Percentiles rank a stretch among this genome's conserved stretches.
phyloP scores from a whole-genome alignment of 1,284 basidiomycete genomes.

The Pholiota adiposa region DNA sequence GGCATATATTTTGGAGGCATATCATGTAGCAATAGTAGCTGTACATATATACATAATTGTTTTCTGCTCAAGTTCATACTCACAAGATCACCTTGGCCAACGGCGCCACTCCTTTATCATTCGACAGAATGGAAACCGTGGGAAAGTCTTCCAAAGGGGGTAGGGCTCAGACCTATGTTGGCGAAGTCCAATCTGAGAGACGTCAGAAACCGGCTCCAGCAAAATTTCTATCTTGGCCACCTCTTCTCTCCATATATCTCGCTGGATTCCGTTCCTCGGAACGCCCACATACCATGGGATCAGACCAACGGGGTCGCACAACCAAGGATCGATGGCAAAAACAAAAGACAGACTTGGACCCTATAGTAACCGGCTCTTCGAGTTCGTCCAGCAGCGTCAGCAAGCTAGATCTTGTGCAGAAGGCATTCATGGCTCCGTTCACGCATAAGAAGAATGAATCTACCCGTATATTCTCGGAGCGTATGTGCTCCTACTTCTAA shows the following conservation, averaged over 20 bases:
- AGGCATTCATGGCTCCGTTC: slow-evolving; percentile 70
- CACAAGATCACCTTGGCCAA: no score
- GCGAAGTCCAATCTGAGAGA: slow-evolving; percentile 19
- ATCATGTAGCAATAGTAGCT: slow-evolving; percentile 4
- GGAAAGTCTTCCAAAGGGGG: slow-evolving; percentile 23
- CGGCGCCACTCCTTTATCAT: no score
- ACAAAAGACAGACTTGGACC: slow-evolving; percentile 39
- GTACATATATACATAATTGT: slow-evolving; percentile 1
- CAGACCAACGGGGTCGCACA: slow-evolving; percentile 25
- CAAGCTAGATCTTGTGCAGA: slow-evolving; percentile 66
- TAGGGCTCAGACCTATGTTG: slow-evolving; percentile 18
- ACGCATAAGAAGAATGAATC: slow-evolving; percentile 69
- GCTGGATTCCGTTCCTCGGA: slow-evolving; percentile 25
- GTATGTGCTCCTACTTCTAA: slow-evolving; percentile 46
- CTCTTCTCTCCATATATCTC: slow-evolving; percentile 8
- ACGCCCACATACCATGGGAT: slow-evolving; percentile 23
- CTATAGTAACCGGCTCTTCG: slow-evolving; percentile 32
- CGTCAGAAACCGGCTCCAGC: slow-evolving; percentile 27
- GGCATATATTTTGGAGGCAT: background rate
- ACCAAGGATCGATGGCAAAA: slow-evolving; percentile 22
- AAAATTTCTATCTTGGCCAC: slow-evolving; percentile 24
- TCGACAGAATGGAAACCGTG: slow-evolving; percentile 20
- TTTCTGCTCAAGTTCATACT: background rate
- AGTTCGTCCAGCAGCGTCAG: slow-evolving; percentile 36
- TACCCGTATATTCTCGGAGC: slow-evolving; percentile 68